These are phyloP conservation scores for Penicillium taxi DNA, from an alignment of 495 filamentous ascomycete genomes.

Conservation along the genomic window DNA sequence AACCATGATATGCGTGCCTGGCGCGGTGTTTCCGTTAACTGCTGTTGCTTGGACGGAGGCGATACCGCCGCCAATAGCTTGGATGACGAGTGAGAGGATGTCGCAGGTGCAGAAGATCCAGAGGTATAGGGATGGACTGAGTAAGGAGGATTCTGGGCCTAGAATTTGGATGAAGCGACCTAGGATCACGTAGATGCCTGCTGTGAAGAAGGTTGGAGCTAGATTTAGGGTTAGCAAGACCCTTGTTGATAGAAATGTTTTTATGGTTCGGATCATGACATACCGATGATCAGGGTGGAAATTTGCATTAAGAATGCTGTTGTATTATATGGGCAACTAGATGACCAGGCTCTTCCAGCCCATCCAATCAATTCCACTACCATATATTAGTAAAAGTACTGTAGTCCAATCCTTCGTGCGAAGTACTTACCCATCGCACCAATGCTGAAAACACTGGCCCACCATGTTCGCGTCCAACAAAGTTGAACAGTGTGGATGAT, in stretches of 20 bases:
- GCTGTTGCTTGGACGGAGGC: constrained; percentile 34
- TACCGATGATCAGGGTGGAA: constrained; percentile 47
- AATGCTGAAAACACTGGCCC: constrained; percentile 37
- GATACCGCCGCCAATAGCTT: constrained; percentile 48
- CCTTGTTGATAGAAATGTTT: no score
- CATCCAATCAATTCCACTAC: constrained; percentile 48
- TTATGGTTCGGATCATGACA: background rate
- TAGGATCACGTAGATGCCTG: constrained; percentile 51
- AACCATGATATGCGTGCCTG: constrained; percentile 51
- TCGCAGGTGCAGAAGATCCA: constrained; percentile 50
- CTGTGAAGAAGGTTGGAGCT: constrained; percentile 52
- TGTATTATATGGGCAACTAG: constrained; percentile 44
- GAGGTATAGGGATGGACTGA: constrained; percentile 42
- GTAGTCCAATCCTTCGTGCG: background rate
- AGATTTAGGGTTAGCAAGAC: constrained; percentile 3
- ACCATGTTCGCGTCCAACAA: constrained; percentile 42
- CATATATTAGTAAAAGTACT: background rate
- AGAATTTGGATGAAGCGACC: constrained; percentile 44
- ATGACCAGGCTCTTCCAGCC: constrained; percentile 39
- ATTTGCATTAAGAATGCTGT: constrained; percentile 11
- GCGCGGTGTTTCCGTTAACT: constrained; percentile 32
- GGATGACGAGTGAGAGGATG: constrained; percentile 46
- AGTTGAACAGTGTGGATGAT: constrained; percentile 39
- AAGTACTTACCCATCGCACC: constrained; percentile 35
- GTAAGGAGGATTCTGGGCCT: constrained; percentile 39